Base-by-base conservation (phyloP, 805 yeast genomes). In the Komagataella pseudopastoris region DNA sequence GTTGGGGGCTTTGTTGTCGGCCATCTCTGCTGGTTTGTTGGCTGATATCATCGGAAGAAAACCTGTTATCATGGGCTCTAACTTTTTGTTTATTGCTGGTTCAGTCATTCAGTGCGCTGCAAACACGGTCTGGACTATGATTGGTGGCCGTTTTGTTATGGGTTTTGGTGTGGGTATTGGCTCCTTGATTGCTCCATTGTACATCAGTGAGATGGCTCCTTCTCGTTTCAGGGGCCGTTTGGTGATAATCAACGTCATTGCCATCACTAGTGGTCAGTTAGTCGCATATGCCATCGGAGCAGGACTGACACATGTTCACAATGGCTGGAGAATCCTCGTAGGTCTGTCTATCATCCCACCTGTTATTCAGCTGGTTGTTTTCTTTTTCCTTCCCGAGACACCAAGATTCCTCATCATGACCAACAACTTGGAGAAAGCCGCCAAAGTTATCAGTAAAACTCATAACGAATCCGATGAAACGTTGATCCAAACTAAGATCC, bases 131-230 rank as follows among this genome's bases (percentile, higher is more conserved):
- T 88, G 96, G 95, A 81, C 85, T 47, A 91, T 91, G 98, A 83
- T 88, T 56, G 81, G 71, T 12, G 99, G 98, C 47, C 77, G 98
- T 64, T 83, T 93, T 57, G 72, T 91, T 49, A 86, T 93, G 84
- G 99, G 99, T 16, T 86, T 87, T 66, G 98, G 96, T 59, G 97
- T 91, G 23, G 99, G 99, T 58, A 77, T 87, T 51, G 98, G 97
- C 1, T 89, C 97, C 2, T 71, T 91, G 51, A 84, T 88, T 52
- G 88, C 98, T n/a, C 99, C 99, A 1, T 72, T 91, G 52, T 90
- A 89, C 74, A 85, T 91, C 55, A 75, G 88, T 52, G 99, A 91
- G 66, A 77, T 90, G 64, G 96, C 97, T 3, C 98, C 99, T 24
- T 78, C 93, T 14, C 79, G 82, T 64, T 88, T 87, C 64, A 78